Evolutionary conservation across 345 rosid species (phyloP), one percentile per base, ranked within the genome.

Genomic region (Combretum micranthum): DNA sequence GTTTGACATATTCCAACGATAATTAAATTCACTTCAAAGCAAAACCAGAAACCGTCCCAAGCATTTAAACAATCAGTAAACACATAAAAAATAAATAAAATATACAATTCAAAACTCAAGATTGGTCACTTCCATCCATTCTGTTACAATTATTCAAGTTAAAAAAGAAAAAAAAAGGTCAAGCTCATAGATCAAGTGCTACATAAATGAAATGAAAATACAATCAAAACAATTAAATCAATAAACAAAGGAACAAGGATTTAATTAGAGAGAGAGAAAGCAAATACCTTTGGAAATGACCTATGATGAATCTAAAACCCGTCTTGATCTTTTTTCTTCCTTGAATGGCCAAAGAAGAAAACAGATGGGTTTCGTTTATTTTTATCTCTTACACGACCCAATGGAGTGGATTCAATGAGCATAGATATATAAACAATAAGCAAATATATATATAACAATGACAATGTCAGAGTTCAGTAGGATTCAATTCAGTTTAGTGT

Each of bases 291-390:
- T 56, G 55, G 52, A 16, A 61, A 64, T 65, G 71, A 65, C 50
- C 59, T 47, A 55, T 51, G 55, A 16, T n/a, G 26, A 50, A 50
- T 52, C 59, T 54, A 75, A 58, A n/a, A n/a, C n/a, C 47, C 72
- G 47, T 73, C 78, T 73, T 63, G 73, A 72, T 81, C 80, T 80
- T 74, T 77, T n/a, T 75, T 32, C 80, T 77, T 82, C 82, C 73
- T 76, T 63, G 64, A 61, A 74, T 61, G 72, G 61, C 69, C 80
- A 62, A 50, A 79, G 66, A 65, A 69, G 78, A 45, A 64, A 70
- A 52, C 65, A 61, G 75, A 77, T 56, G 67, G 42, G 65, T 71
- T 53, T n/a, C n/a, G n/a, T n/a, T n/a, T n/a, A n/a, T n/a, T n/a
- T 53, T 57, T 39, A 64, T 49, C 54, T 32, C 39, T 32, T 32